phyloP scores from a whole-genome alignment of 768 basidiomycete species.

The Thelephora ganbajun region DNA sequence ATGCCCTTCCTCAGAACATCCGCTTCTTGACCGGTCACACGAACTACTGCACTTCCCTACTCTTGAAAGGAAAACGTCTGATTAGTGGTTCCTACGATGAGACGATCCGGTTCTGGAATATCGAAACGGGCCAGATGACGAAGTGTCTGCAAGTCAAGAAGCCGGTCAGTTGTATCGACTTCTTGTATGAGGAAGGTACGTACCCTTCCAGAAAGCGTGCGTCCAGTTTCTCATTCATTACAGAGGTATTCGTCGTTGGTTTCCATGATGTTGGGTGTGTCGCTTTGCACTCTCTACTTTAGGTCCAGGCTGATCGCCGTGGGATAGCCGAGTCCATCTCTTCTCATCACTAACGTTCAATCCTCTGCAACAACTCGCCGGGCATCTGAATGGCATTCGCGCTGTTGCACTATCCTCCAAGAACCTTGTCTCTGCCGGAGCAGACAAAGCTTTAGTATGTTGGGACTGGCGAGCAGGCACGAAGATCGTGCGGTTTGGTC shows the following conservation, averaged over 20 bases:
- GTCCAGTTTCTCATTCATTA: background rate
- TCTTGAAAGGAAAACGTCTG: conserved; percentile 56
- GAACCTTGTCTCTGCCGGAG: conserved; percentile 78
- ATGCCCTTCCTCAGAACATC: conserved; percentile 62
- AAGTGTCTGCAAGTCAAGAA: conserved; percentile 78
- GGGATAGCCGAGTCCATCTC: conserved; percentile 64
- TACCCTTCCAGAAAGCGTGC: conserved; percentile 2
- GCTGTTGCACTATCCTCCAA: conserved; percentile 78
- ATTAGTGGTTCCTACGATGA: conserved; percentile 90
- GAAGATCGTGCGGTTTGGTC: conserved; percentile 83
- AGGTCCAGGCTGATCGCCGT: background rate
- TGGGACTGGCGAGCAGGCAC: conserved; percentile 86
- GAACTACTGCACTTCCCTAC: conserved; percentile 75
- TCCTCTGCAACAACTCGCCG: conserved; percentile 71
- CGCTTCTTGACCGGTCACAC: conserved; percentile 75
- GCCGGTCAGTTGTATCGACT: conserved; percentile 83
- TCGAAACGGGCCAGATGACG: conserved; percentile 50
- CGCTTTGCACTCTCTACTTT: background rate
- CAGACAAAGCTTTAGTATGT: conserved; percentile 62
- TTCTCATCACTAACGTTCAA: conserved; percentile 79
- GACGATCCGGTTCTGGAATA: conserved; percentile 87
- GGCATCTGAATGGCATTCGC: conserved; percentile 81
- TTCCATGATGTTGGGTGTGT: conserved; percentile 84
- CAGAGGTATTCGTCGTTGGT: conserved; percentile 84
- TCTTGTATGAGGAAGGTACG: conserved; percentile 64